phyloP scores from a whole-genome alignment of 2,329 filamentous ascomycete species.

The Cercospora berteroae region DNA sequence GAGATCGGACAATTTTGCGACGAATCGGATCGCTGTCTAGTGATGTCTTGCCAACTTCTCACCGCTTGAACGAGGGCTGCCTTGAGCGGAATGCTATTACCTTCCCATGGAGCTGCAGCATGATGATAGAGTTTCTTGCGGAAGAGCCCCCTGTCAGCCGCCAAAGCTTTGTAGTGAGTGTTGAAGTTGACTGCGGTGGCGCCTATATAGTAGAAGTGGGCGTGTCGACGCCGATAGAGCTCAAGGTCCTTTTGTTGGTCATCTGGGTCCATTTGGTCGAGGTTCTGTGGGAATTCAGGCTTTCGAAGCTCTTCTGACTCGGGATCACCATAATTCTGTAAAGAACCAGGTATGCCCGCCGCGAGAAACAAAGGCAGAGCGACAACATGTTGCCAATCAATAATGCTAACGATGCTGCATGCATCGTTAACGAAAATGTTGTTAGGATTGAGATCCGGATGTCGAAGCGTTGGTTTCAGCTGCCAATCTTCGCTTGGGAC shows the following conservation, averaged over 20 bases:
- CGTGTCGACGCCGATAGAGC: constrained; percentile 26
- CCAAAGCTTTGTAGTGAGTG: constrained; percentile 26
- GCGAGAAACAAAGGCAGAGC: constrained; percentile 20
- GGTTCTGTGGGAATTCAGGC: constrained; percentile 19
- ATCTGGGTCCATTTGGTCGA: constrained; percentile 23
- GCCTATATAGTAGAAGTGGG: constrained; percentile 31
- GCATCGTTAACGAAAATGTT: constrained; percentile 39
- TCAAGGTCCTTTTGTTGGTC: constrained; percentile 20
- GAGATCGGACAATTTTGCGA: constrained; percentile 19
- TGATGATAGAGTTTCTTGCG: constrained; percentile 24
- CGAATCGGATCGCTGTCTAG: neutral
- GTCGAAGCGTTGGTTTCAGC: constrained; percentile 32
- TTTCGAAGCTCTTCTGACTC: constrained; percentile 23
- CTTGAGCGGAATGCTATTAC: constrained; percentile 30
- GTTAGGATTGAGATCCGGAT: constrained; percentile 39
- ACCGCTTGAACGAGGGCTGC: constrained; percentile 23
- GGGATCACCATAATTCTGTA: constrained; percentile 43
- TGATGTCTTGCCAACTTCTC: constrained; percentile 17
- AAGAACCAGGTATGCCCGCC: constrained; percentile 33
- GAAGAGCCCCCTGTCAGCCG: constrained; percentile 18
- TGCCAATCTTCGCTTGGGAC: constrained; percentile 21
- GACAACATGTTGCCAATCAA: constrained; percentile 25
- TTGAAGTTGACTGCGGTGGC: constrained; percentile 20
- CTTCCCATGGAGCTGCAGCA: constrained; percentile 30
- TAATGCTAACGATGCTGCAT: constrained; percentile 34